Percentiles rank a stretch among this genome's conserved stretches.
Conservation (phyloP, 768 basidiomycete genomes). For the Mycena galericulata region DNA sequence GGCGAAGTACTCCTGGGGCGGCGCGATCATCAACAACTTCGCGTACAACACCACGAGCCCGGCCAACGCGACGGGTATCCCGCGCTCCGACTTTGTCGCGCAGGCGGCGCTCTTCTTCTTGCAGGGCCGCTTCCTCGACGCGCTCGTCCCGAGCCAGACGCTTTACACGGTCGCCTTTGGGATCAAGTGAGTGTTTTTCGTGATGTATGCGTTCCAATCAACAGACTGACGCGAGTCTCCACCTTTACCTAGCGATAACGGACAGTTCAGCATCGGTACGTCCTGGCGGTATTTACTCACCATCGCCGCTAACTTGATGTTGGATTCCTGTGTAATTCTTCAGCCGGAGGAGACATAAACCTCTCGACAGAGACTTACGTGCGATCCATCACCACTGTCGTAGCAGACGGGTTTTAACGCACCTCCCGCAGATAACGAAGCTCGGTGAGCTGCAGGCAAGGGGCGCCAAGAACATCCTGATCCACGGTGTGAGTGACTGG, state of each 20-base stretch:
- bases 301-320: background rate
- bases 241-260: slow-evolving; percentile 37
- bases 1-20: slow-evolving; percentile 48
- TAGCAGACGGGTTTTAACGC: background rate
- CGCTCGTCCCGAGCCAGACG: slow-evolving; percentile 43
- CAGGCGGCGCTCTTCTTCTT: slow-evolving; percentile 43
- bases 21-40: slow-evolving; percentile 48
- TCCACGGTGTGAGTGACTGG: slow-evolving; percentile 41
- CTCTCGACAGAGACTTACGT: slow-evolving; percentile 42
- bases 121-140: slow-evolving; percentile 45
- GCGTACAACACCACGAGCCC: slow-evolving; percentile 49
- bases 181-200: slow-evolving; percentile 45
- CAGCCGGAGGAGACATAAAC: slow-evolving; percentile 42
- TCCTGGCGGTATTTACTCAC: background rate
- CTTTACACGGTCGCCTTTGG: slow-evolving; percentile 47
- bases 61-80: slow-evolving; percentile 39
- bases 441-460: slow-evolving; percentile 44
- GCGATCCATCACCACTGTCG: background rate
- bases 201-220: background rate
- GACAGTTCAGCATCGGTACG: slow-evolving; percentile 42
- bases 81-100: slow-evolving; percentile 44
- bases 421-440: slow-evolving; percentile 36
- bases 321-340: background rate
- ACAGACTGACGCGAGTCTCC: no score
- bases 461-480: slow-evolving; percentile 45